Evolutionary conservation across 345 rosid species (phyloP).

Genomic region (Syzygium jambos): DNA sequence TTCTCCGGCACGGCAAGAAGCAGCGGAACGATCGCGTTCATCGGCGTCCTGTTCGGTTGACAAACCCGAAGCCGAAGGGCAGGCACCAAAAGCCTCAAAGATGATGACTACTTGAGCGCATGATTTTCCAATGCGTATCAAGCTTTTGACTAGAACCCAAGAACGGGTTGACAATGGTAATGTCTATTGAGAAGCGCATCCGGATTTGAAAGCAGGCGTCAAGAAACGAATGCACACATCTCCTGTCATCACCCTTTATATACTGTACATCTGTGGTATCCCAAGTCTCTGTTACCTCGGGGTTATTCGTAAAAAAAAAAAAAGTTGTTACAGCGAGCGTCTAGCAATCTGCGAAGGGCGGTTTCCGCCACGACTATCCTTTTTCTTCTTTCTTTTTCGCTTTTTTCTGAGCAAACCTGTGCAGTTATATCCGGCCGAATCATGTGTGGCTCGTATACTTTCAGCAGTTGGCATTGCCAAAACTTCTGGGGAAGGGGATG

Average conservation of each 20-base stretch:
- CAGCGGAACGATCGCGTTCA: not conserved
- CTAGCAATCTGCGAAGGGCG: not conserved
- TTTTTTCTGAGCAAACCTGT: not conserved
- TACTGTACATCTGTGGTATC: not conserved
- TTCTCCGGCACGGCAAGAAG: no score
- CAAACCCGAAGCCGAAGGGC: not conserved
- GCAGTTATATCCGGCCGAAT: not conserved
- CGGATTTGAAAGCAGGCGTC: not conserved
- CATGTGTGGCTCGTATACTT: not conserved
- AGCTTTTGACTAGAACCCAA: not conserved
- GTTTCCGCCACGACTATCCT: not conserved
- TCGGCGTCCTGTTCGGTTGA: not conserved
- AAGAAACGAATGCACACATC: not conserved
- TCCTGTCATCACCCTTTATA: not conserved
- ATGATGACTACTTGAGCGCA: no score
- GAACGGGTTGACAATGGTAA: not conserved
- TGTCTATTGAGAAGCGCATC: not conserved
- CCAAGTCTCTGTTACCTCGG: not conserved
- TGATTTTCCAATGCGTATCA: not conserved
- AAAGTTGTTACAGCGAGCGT: not conserved
- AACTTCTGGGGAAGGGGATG: slow-evolving; percentile 70
- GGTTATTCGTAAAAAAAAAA: not conserved
- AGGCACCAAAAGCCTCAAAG: not conserved
- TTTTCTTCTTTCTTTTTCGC: not conserved
- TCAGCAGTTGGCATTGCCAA: slow-evolving; percentile 43